A percentile compares a stretch with the other conserved stretches of the same genome.
phyloP scores from a whole-genome alignment of 148 eudicot genomes.

The Polygonum maritimum region DNA sequence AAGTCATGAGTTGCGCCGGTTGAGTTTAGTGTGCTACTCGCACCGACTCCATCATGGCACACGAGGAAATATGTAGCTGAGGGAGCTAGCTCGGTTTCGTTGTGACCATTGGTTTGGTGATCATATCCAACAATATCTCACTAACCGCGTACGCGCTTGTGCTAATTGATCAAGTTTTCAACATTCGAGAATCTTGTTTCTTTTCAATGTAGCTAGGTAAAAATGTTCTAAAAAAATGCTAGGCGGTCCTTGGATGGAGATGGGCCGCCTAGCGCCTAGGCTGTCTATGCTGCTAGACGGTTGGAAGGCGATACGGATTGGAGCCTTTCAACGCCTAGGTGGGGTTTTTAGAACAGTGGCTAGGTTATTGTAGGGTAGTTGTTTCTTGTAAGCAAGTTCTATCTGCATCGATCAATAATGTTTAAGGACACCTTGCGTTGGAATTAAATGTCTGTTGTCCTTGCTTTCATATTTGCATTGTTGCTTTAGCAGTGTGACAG shows the following conservation, averaged over 20 bases:
- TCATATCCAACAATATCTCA: not conserved
- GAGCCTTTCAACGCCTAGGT: too few relatives aligned
- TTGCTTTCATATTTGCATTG: not conserved
- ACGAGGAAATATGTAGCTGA: not conserved
- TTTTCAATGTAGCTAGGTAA: not conserved
- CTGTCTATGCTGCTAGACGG: too few relatives aligned
- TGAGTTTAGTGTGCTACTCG: not conserved
- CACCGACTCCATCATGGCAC: not conserved
- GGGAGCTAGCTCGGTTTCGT: not conserved
- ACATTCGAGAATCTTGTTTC: not conserved
- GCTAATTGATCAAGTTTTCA: not conserved
- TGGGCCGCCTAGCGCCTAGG: too few relatives aligned
- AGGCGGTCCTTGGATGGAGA: too few relatives aligned
- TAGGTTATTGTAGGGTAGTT: too few relatives aligned
- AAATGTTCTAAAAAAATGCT: not conserved
- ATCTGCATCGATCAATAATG: not conserved
- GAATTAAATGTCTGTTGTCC: not conserved
- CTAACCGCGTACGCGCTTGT: not conserved
- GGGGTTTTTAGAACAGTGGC: too few relatives aligned
- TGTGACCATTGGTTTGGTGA: not conserved
- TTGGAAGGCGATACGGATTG: too few relatives aligned
- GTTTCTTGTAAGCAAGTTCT: not conserved
- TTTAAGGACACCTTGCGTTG: not conserved
- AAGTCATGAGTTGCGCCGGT: not conserved
- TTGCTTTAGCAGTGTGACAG: not conserved